Evolutionary conservation across 139 green algal species (phyloP).

Genomic region (Coccomyxa sp.): DNA sequence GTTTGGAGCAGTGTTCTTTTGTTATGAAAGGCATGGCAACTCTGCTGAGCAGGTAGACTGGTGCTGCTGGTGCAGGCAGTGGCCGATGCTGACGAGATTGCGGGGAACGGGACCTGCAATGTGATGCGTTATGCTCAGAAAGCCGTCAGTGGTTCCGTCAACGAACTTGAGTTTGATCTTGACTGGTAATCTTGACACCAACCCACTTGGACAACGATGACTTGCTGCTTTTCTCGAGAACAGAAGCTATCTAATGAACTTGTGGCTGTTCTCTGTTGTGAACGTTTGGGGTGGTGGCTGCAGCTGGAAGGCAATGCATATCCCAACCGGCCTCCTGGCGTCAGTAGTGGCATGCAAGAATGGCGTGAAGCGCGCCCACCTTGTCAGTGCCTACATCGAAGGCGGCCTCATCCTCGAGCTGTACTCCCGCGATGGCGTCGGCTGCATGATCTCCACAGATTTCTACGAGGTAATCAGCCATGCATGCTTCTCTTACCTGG

Average conservation of each 20-base stretch:
- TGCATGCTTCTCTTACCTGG: neutral
- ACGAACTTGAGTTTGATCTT: conserved; percentile 35
- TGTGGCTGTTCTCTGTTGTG: neutral
- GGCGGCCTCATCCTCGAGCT: conserved; percentile 89
- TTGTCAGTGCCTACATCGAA: conserved; percentile 72
- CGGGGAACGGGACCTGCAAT: neutral
- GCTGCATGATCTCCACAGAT: conserved; percentile 90
- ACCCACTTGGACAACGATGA: neutral
- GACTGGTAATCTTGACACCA: conserved; percentile 20
- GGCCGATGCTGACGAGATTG: too few species aligned
- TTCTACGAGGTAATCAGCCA: conserved; percentile 63
- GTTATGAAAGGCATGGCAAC: neutral
- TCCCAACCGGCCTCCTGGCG: conserved; percentile 36
- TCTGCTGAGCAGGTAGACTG: too few species aligned
- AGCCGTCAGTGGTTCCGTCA: neutral
- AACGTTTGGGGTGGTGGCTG: neutral
- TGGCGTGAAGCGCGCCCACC: conserved; percentile 71
- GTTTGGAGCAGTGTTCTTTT: neutral
- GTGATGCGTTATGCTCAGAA: neutral
- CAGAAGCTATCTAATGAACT: neutral
- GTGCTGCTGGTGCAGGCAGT: too few species aligned
- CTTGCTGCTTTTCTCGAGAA: neutral
- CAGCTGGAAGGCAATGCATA: conserved; percentile 29
- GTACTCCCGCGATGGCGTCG: conserved; percentile 91
- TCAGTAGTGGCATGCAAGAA: conserved; percentile 39